Base-by-base conservation (phyloP, 495 filamentous ascomycete species). In the Xylaria venustula region DNA sequence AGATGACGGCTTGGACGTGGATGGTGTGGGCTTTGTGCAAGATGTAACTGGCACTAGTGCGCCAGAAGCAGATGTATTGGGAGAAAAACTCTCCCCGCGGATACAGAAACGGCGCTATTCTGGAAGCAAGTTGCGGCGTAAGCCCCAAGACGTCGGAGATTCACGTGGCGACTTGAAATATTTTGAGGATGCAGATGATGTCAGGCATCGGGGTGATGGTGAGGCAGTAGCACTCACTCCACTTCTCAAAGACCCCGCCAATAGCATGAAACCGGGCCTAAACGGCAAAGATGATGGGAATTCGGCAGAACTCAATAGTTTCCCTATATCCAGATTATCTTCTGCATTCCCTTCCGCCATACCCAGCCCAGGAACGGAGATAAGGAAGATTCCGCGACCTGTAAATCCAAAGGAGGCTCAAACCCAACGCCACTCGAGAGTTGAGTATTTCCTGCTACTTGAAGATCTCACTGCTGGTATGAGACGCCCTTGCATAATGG, bases 381-480 rank as follows among this genome's bases (percentile, higher is more conserved):
- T 73, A 45, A 69, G 64, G 59, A 78, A 62, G 58, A 75, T 81
- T 19, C 70, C 78, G 58, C 63, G 78, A 48, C 71, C 79, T 67
- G 49, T 84, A 56, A 93, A 94, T 67, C 90, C 91, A 1, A 90
- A 91, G 68, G 85, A 94, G 70, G 91, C 90, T 0, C 90, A 92
- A 63, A 82, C 86, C 22, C 78, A 80, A 65, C 75, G 65, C 22
- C 77, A 81, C 53, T 79, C 80, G 15, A 83, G 93, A 15, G 89
- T 94, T 23, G 90, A 96, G 69, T 93, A 93, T 66, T 98, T 98
- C 73, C 80, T 98, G 7, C 81, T 98, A 0, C 79, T 98, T n/a
- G 94, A 98, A 75, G 94, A 98, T 70, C 83, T 98, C 28, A 98
- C 94, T 2, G 90, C 94, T 6, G 94, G 94, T 34, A 97, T 98